Evolutionary conservation across 768 basidiomycete genomes (phyloP).

Genomic region (Xerocomellus chrysenteron): DNA sequence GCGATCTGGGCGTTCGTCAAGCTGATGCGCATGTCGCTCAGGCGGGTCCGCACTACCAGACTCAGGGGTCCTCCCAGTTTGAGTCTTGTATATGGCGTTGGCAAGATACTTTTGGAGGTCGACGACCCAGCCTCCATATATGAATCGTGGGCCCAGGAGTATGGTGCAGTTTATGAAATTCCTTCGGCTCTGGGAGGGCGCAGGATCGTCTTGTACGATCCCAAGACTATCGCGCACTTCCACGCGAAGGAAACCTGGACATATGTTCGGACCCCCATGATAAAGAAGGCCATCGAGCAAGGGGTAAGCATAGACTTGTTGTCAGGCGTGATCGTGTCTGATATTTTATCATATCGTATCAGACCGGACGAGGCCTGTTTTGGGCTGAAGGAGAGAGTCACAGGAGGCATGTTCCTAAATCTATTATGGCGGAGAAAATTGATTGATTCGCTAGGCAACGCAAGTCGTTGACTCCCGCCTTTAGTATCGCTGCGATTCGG

Average conservation of each 20-base stretch:
- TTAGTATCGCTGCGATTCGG: background rate
- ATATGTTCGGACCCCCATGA: constrained; percentile 41
- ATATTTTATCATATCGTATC: too few species aligned
- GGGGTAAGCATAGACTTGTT: too few species aligned
- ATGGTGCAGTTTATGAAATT: constrained; percentile 9
- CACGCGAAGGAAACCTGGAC: constrained; percentile 13
- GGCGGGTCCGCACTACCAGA: background rate
- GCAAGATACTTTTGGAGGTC: background rate
- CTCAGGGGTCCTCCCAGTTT: constrained; percentile 14
- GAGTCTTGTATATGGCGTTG: constrained; percentile 17
- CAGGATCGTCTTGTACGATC: constrained; percentile 34
- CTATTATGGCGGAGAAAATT: constrained; percentile 14
- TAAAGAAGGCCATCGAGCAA: background rate
- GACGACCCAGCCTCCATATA: constrained; percentile 4
- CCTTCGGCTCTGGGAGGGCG: constrained; percentile 6
- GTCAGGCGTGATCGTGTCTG: too few species aligned
- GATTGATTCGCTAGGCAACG: background rate
- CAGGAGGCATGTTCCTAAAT: background rate
- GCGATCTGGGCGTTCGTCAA: constrained; percentile 9
- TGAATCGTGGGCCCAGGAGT: constrained; percentile 19
- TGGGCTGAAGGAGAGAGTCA: background rate
- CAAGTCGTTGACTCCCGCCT: background rate
- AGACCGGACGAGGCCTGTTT: constrained; percentile 31
- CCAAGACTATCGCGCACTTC: constrained; percentile 29
- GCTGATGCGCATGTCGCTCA: constrained; percentile 1